Evolutionary conservation across 2,329 filamentous ascomycete genomes (phyloP), one percentile per base, ranked within the genome.

Genomic region (Pseudogymnoascus sp.): DNA sequence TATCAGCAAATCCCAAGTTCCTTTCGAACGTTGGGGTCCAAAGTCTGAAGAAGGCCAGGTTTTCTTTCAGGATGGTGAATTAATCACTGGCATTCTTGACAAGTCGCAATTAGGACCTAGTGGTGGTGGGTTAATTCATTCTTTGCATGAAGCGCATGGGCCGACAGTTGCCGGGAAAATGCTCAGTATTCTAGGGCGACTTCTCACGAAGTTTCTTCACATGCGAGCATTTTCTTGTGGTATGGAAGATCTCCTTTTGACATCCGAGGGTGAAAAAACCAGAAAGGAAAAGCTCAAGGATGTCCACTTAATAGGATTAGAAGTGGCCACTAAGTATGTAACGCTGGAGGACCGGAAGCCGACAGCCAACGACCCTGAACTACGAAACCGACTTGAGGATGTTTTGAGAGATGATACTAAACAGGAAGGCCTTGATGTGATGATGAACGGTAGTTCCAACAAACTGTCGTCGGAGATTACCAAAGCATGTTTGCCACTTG

Each of bases 161-260:
- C 88, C 94, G 62, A 88, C 87, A 13, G 82, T 88, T 65, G 93
- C 94, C 17, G 93, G 94, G 35, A 91, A 90, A 71, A 79, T 96
- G 8, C 83, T 99, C 60, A 95, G 92, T 78, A 88, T 93, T 67
- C 81, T 99, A 61, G 94, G 94, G 60, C 86, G 94, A 62, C 80
- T 99, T 26, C 77, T 99, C 65, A 99, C 94, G 0, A 88, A 92
- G 69, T 88, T 92, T 66, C 81, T 97, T 64, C 90, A 94, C 71
- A 96, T 97, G 86, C 84, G 92, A 59, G 94, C 93, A 1, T 97
- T 97, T 73, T 94, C 90, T 66, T 99, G 94, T 74, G 95, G 95
- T 72, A 96, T 99, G 75, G 93, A 99, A 70, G 95, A 99, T 79
- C 80, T 99, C 63, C 85, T 89, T 62, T 83, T 99, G 59, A 97